Base-by-base conservation (phyloP, 2,329 filamentous ascomycete genomes). In the Xylaria polymorpha region DNA sequence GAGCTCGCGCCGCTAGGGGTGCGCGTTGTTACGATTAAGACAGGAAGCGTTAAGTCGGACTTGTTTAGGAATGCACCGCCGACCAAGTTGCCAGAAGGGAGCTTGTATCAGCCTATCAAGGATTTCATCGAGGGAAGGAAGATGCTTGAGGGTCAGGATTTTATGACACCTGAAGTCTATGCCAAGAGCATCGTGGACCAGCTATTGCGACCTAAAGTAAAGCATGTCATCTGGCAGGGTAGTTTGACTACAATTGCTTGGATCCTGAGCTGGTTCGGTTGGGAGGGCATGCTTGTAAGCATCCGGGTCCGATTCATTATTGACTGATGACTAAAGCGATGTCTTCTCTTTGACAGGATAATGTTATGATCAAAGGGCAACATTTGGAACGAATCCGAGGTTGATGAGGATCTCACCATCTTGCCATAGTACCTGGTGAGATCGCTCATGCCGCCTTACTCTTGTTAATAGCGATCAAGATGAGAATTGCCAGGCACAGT, bases 1-100 rank as follows among this genome's bases (percentile, higher is more conserved):
- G 75, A 77, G 67, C 70, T 77, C 0, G 73, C 74, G 59, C 75
- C 74, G 1, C 56, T 77, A 1, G 74, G 76, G 0, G 65, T 77
- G 29, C 71, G 74, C 8, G 74, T 77, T 7, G 74, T 77, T 2
- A 71, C 72, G 29, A 20, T 76, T 0, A 77, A 76, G 69, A 76
- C 75, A 9, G 76, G 76, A 0, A 55, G 66, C 61, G 56, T 76
- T 6, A 44, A 41, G 9, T 75, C 66, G 7, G 70, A 64, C 10
- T 63, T 77, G 15, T 75, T 76, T 55, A 57, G 32, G 3, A 74
- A 76, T 18, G 70, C 72, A 64, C 72, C 75, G 1, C 58, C 68
- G 29, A 65, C 67, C 18, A 46, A 62, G 58, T 50, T 77, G 14
- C 75, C 74, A 1, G 64, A 71, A 10, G 65, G 66, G 6, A 76